Evolutionary conservation across 805 yeast genomes (phyloP).

Genomic region (Lipomyces mesembrius): DNA sequence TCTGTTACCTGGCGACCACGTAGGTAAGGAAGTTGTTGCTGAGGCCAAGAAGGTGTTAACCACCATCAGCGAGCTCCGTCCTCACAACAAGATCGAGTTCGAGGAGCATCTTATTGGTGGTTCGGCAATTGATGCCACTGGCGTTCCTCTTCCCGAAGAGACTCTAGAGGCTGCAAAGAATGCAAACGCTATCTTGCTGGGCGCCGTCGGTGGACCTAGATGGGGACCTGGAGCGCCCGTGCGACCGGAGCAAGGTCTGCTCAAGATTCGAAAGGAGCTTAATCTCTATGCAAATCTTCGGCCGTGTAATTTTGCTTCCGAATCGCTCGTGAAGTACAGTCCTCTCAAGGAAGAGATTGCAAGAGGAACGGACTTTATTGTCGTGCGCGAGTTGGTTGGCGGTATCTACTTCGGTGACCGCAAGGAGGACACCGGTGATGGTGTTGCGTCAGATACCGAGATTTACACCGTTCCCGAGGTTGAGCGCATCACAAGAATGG

Average conservation of each 20-base stretch:
- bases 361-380: slow-evolving; percentile 87
- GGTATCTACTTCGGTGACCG: slow-evolving; percentile 98
- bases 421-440: slow-evolving; percentile 84
- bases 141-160: slow-evolving; percentile 85
- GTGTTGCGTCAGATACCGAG: slow-evolving; percentile 93
- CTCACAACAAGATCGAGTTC: slow-evolving; percentile 66
- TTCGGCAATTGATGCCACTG: slow-evolving; percentile 97
- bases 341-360: slow-evolving; percentile 87
- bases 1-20: slow-evolving; percentile 95
- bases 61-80: slow-evolving; percentile 67
- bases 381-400: slow-evolving; percentile 96
- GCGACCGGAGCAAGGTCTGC: slow-evolving; percentile 96
- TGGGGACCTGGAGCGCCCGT: slow-evolving; percentile 93
- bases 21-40: slow-evolving; percentile 84
- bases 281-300: slow-evolving; percentile 94
- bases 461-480: slow-evolving; percentile 89
- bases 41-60: slow-evolving; percentile 92
- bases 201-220: slow-evolving; percentile 99
- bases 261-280: slow-evolving; percentile 92
- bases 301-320: slow-evolving; percentile 93
- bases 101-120: slow-evolving; percentile 92
- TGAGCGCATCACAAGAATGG: slow-evolving; percentile 96
- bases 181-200: slow-evolving; percentile 93
- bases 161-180: slow-evolving; percentile 80
- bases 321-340: slow-evolving; percentile 78